Conservation (phyloP, 768 basidiomycete species). For the Tulasnella sp. region DNA sequence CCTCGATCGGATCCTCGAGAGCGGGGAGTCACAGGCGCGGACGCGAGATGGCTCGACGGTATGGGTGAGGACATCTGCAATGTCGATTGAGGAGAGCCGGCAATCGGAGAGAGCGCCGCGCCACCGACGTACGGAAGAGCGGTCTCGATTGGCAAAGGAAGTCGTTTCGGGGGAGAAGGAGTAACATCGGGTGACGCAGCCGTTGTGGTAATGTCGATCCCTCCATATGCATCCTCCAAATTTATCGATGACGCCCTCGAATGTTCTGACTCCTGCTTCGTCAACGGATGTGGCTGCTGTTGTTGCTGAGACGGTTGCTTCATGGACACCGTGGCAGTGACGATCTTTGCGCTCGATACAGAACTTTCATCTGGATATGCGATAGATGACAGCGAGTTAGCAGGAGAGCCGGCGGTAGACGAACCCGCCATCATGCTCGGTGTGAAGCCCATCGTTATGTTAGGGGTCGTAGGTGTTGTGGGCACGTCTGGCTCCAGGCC, state of each 20-base stretch:
- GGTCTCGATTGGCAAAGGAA: not conserved
- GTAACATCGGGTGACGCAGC: not conserved
- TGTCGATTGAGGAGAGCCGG: not conserved
- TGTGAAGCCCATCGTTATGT: too few relatives aligned
- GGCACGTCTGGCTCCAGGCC: constrained; percentile 8
- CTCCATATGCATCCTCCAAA: not conserved
- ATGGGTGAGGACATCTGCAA: not conserved
- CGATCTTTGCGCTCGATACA: not conserved
- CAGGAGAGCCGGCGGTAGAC: not conserved
- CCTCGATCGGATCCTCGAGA: not conserved
- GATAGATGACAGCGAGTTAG: not conserved
- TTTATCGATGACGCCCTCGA: not conserved
- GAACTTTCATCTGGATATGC: not conserved
- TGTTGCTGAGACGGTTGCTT: not conserved
- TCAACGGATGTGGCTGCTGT: not conserved
- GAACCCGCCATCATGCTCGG: not conserved
- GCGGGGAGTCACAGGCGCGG: not conserved
- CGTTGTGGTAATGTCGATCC: not conserved
- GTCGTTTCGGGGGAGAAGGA: not conserved
- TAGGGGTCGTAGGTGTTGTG: constrained; percentile 2
- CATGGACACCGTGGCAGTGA: not conserved
- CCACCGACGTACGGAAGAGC: not conserved
- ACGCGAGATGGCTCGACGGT: not conserved
- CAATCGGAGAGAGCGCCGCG: constrained; percentile 2
- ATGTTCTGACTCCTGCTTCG: not conserved